Evolutionary conservation across 2,329 filamentous ascomycete species (phyloP).

Genomic region (Macrophomina phaseolina): DNA sequence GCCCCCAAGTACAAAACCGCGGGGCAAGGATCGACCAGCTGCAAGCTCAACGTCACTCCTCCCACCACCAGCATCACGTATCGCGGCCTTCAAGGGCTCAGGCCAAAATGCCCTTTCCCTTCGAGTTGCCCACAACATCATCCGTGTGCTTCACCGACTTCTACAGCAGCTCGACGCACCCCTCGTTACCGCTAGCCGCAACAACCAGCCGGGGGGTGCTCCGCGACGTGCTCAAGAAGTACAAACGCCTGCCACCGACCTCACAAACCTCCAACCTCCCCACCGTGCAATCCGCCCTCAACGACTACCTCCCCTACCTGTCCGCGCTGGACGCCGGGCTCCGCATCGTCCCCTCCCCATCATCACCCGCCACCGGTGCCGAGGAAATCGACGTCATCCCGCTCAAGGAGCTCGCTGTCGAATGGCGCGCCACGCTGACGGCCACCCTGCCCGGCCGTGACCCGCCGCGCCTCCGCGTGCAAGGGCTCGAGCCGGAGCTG

Average conservation of each 20-base stretch:
- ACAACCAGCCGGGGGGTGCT: constrained; percentile 85
- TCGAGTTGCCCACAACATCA: constrained; percentile 87
- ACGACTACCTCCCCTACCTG: constrained; percentile 83
- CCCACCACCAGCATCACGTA: constrained; percentile 28
- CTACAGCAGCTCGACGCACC: constrained; percentile 81
- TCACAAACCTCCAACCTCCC: constrained; percentile 74
- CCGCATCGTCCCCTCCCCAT: constrained; percentile 54
- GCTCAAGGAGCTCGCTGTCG: constrained; percentile 68
- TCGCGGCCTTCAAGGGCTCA: not conserved
- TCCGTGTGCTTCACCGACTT: constrained; percentile 79
- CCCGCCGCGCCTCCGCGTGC: constrained; percentile 71
- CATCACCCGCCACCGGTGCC: constrained; percentile 41
- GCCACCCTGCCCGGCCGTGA: constrained; percentile 62
- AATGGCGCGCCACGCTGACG: constrained; percentile 84
- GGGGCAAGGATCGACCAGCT: constrained; percentile 10
- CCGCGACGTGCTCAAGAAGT: constrained; percentile 81
- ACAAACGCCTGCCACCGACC: constrained; percentile 80
- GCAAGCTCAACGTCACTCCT: constrained; percentile 21
- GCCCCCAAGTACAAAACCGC: not conserved
- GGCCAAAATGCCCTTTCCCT: constrained; percentile 81
- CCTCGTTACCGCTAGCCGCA: constrained; percentile 81
- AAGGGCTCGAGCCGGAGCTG: constrained; percentile 81
- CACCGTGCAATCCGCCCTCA: constrained; percentile 70
- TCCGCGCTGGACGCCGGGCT: constrained; percentile 73
- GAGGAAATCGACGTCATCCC: constrained; percentile 73